Evolutionary conservation across 2,329 filamentous ascomycete species (phyloP), one percentile per base, ranked within the genome.

Genomic region (Dryadomyces quercivorus): DNA sequence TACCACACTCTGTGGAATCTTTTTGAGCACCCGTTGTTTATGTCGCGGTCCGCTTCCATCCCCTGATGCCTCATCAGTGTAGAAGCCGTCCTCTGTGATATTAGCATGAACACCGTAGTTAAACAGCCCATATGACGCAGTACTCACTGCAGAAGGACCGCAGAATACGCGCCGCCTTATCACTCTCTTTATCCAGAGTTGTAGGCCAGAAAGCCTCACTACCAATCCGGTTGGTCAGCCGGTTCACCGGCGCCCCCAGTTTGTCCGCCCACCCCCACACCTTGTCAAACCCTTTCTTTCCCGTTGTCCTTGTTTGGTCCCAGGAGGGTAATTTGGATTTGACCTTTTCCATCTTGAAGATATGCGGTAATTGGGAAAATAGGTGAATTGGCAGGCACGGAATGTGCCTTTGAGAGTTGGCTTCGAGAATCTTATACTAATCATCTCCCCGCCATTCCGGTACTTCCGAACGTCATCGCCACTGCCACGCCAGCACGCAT

Each of bases 161-260:
- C 56, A 89, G 69, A 50, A 89, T 89, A 31, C 85, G 76, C 21
- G 86, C 85, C 2, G 85, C 84, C 69, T 89, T 89, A 70, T 85
- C 83, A 63, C 81, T 82, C 69, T 89, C 86, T 64, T 84, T 83
- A 62, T 88, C 84, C 61, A 89, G 70, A 5, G 78, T 81, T 31
- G 82, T 85, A 3, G 86, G 85, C 85, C 85, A 88, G 65, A 87
- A 88, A 13, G 84, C 83, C 65, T 89, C 85, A 26, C 81, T 78
- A 57, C 85, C 85, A 45, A 89, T 59, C 9, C 55, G 53, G 48
- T 60, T 60, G 7, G 58, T 53, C 13, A 60, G 50, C 20, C 59
- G 58, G 52, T 60, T 60, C 36, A 60, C 54, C 12, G 59, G 59
- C 9, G 59, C 59, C 40, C 59, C 59, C 10, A 86, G 72, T 64